Conservation (phyloP, 1,284 basidiomycete species). For the Polyporus tsugae region DNA sequence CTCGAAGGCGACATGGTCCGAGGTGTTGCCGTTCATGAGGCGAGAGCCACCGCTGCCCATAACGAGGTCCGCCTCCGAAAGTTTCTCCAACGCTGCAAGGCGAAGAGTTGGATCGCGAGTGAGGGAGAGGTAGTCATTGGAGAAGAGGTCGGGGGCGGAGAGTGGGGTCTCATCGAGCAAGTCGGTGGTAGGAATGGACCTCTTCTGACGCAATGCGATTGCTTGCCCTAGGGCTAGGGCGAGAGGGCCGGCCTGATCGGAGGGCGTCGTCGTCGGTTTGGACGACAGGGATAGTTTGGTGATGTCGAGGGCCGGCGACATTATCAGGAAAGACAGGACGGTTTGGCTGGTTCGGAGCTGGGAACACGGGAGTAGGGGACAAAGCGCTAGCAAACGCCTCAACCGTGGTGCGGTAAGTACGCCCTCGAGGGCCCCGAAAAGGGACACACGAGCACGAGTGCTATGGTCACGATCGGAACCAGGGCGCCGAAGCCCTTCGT, state of each 20-base stretch:
- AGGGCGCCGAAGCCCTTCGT: too few species aligned
- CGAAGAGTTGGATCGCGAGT: conserved; percentile 66
- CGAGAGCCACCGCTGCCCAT: conserved; percentile 89
- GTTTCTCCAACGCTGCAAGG: conserved; percentile 57
- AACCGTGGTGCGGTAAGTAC: too few species aligned
- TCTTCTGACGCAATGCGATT: not conserved
- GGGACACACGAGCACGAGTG: too few species aligned
- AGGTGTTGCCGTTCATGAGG: conserved; percentile 75
- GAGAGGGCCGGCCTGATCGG: not conserved
- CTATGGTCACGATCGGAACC: too few species aligned
- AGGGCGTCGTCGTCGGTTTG: too few species aligned
- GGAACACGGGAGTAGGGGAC: too few species aligned
- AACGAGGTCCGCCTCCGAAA: conserved; percentile 59
- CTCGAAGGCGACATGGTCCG: conserved; percentile 58
- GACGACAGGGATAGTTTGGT: too few species aligned
- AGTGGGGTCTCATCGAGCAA: not conserved
- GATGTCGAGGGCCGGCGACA: not conserved
- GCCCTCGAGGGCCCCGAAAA: too few species aligned
- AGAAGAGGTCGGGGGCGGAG: conserved; percentile 68
- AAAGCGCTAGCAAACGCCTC: too few species aligned
- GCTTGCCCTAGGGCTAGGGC: not conserved
- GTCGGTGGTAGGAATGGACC: not conserved
- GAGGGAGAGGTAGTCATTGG: conserved; percentile 95
- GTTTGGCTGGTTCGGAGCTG: too few species aligned
- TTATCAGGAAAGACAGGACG: not conserved